Percentiles rank a stretch among this genome's conserved stretches.
Evolutionary conservation across 2,329 filamentous ascomycete species (phyloP).

Genomic region (Arthrobotrys iridis): DNA sequence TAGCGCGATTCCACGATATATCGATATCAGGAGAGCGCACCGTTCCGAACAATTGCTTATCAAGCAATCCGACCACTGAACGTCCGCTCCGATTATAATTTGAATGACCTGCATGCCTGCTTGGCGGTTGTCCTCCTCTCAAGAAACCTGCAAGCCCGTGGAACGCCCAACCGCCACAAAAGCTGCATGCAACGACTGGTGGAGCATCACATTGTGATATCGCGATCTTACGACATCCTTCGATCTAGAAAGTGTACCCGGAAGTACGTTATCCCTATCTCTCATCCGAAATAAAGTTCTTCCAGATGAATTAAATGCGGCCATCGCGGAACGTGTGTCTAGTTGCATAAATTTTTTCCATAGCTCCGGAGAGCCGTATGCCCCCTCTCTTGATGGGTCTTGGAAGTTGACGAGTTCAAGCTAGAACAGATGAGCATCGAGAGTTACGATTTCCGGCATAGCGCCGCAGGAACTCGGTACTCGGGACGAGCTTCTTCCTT

Average conservation of each 20-base stretch:
- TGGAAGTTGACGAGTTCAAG: conserved; percentile 20
- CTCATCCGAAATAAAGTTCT: conserved; percentile 4
- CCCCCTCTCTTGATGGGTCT: conserved; percentile 6
- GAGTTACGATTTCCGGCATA: conserved; percentile 29
- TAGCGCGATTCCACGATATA: conserved; percentile 9
- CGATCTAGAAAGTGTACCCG: conserved; percentile 23
- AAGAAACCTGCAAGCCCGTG: conserved; percentile 1
- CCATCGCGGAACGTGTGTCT: conserved; percentile 44
- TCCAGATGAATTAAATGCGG: conserved; percentile 31
- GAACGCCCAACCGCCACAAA: background rate
- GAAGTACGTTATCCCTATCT: conserved; percentile 4
- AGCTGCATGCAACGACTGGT: background rate
- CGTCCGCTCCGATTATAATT: conserved; percentile 4
- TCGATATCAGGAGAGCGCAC: background rate
- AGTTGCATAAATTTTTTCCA: conserved; percentile 18
- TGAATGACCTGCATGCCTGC: conserved; percentile 10
- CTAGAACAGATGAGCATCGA: conserved; percentile 50
- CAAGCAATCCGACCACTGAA: no score
- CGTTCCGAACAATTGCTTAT: background rate
- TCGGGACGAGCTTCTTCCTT: conserved; percentile 52
- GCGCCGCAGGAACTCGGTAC: conserved; percentile 23
- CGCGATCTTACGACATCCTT: conserved; percentile 4
- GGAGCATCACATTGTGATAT: conserved; percentile 36
- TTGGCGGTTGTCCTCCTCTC: conserved; percentile 16
- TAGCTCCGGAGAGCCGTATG: conserved; percentile 7